phyloP scores from a whole-genome alignment of 2,329 filamentous ascomycete species.

The Alternaria gansuensis region DNA sequence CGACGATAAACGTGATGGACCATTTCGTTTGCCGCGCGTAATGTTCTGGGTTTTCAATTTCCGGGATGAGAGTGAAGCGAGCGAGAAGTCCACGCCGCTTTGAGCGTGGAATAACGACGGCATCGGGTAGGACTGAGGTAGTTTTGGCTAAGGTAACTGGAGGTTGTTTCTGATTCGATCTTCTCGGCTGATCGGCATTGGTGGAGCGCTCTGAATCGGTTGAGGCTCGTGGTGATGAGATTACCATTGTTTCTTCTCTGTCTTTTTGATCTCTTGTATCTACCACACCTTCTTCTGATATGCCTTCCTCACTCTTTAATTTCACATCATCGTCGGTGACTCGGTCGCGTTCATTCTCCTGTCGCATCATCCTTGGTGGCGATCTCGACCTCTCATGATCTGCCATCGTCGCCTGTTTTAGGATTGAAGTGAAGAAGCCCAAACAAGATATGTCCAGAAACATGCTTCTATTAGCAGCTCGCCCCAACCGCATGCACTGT shows the following conservation, averaged over 20 bases:
- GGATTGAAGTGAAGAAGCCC: slow-evolving; percentile 1
- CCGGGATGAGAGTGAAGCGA: slow-evolving; percentile 75
- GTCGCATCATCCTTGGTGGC: slow-evolving; percentile 7
- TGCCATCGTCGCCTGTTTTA: neutral
- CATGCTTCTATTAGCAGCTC: neutral
- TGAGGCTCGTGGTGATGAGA: slow-evolving; percentile 37
- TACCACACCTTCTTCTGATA: slow-evolving; percentile 19
- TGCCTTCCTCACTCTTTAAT: neutral
- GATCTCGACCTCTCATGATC: slow-evolving; percentile 2
- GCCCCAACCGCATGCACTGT: slow-evolving; percentile 10
- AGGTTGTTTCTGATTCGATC: slow-evolving; percentile 11
- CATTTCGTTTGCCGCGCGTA: slow-evolving; percentile 82
- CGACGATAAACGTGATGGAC: slow-evolving; percentile 80
- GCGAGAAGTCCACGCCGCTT: slow-evolving; percentile 77
- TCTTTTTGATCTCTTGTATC: slow-evolving; percentile 7
- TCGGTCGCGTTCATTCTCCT: slow-evolving; percentile 3
- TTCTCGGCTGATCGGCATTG: slow-evolving; percentile 11
- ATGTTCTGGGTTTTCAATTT: slow-evolving; percentile 78
- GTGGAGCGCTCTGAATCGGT: slow-evolving; percentile 32
- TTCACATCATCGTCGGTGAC: slow-evolving; percentile 5
- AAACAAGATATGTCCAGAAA: neutral
- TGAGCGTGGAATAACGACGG: slow-evolving; percentile 60
- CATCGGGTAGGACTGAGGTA: slow-evolving; percentile 50
- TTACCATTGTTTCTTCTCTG: slow-evolving; percentile 33
- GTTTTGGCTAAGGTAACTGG: slow-evolving; percentile 40